These are phyloP conservation scores for Lentinus brumalis DNA, from an alignment of 768 basidiomycete genomes.

Conservation along the genomic window DNA sequence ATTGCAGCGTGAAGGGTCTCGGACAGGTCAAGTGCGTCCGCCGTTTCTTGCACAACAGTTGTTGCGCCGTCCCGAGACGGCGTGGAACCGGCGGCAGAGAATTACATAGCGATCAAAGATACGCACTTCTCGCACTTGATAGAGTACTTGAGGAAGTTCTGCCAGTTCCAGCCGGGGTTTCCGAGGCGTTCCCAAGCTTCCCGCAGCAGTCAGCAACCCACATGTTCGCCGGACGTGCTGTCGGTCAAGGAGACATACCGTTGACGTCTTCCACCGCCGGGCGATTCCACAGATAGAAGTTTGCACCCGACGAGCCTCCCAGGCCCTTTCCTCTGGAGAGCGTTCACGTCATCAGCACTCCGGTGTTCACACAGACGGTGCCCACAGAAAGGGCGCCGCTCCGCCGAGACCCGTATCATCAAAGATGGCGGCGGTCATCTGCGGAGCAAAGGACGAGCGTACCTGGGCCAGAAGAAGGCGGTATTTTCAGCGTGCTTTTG, in stretches of 20 bases:
- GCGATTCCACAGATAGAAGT: conserved; percentile 37
- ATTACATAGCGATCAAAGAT: background rate
- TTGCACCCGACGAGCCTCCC: conserved; percentile 47
- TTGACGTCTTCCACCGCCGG: conserved; percentile 32
- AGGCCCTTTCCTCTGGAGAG: conserved; percentile 28
- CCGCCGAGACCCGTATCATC: background rate
- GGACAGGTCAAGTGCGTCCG: too few relatives aligned
- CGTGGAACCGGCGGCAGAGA: too few relatives aligned
- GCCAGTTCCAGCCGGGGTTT: conserved; percentile 58
- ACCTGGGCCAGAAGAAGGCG: conserved; percentile 6
- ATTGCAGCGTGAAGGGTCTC: too few relatives aligned
- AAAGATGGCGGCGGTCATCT: background rate
- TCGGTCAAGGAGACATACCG: conserved; percentile 15
- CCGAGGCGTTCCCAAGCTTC: conserved; percentile 35
- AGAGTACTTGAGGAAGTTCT: conserved; percentile 40
- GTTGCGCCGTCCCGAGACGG: background rate
- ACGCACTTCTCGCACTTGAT: conserved; percentile 40
- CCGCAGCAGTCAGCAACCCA: background rate
- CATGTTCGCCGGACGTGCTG: background rate
- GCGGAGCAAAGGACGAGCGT: background rate
- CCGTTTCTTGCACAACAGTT: background rate
- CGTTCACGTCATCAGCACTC: background rate
- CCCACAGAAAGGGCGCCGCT: background rate
- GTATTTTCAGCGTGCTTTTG: conserved; percentile 3
- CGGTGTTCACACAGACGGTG: background rate